A percentile compares a stretch with the other conserved stretches of the same genome.
Conservation (phyloP, 169 alveolate genomes). For the Plasmodium billcollinsi region DNA sequence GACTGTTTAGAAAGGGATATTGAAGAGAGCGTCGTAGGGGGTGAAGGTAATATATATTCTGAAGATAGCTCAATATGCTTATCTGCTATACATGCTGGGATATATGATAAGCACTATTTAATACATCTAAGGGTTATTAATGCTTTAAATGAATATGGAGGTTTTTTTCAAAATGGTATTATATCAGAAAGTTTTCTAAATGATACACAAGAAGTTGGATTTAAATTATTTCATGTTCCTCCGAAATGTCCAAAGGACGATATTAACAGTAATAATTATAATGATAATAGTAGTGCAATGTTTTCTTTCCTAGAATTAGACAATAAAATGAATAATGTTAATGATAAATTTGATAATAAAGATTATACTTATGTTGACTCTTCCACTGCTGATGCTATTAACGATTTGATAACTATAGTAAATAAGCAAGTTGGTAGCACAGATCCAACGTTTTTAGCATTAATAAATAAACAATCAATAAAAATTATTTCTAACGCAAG, state of each 20-base stretch:
- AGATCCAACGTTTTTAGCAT: conserved; percentile 67
- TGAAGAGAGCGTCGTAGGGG: conserved; percentile 85
- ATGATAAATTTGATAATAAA: neutral
- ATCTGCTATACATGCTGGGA: conserved; percentile 91
- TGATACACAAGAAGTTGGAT: conserved; percentile 80
- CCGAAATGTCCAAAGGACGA: conserved; percentile 80
- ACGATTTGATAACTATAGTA: conserved; percentile 56
- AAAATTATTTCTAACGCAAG: conserved; percentile 70
- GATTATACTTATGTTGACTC: conserved; percentile 66
- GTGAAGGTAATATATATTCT: conserved; percentile 88
- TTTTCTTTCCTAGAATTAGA: conserved; percentile 17
- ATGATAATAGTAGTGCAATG: neutral
- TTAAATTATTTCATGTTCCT: conserved; percentile 77
- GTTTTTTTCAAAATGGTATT: conserved; percentile 86
- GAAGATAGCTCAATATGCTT: conserved; percentile 89
- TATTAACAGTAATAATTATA: neutral
- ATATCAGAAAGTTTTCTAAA: conserved; percentile 83
- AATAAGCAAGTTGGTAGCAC: conserved; percentile 73
- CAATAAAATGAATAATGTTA: neutral
- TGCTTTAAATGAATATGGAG: conserved; percentile 87
- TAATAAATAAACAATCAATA: conserved; percentile 65
- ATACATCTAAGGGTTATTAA: conserved; percentile 80
- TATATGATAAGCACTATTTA: conserved; percentile 78
- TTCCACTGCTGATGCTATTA: conserved; percentile 73
- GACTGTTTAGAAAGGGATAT: conserved; percentile 87